Conservation (phyloP, 2,329 filamentous ascomycete genomes). For the Phaeosphaeriaceae sp. region DNA sequence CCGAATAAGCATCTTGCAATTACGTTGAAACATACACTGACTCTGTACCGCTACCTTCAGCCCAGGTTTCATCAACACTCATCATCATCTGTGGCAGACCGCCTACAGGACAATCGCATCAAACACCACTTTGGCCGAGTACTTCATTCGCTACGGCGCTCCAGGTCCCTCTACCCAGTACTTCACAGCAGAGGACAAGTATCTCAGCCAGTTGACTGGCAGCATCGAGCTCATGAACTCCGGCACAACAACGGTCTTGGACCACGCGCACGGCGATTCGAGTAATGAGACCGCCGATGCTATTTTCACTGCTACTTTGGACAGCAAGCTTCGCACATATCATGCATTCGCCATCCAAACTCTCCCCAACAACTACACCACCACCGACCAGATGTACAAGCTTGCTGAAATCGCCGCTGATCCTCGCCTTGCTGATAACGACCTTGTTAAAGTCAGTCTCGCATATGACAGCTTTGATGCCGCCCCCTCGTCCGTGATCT, state of each 20-base stretch:
- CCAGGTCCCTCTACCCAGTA: conserved; percentile 2
- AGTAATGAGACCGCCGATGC: conserved; percentile 52
- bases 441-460: conserved; percentile 15
- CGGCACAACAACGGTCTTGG: conserved; percentile 61
- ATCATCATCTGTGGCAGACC: conserved; percentile 60
- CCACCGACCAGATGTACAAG: conserved; percentile 24
- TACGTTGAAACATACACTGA: too few species aligned
- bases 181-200: conserved; percentile 29
- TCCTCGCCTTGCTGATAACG: conserved; percentile 1
- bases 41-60: too few species aligned
- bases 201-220: conserved; percentile 42
- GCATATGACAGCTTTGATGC: conserved; percentile 15
- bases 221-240: conserved; percentile 59
- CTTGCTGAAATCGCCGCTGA: not conserved
- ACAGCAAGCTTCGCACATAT: conserved; percentile 56
- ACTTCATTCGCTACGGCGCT: conserved; percentile 21
- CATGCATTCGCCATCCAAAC: conserved; percentile 55
- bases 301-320: conserved; percentile 56
- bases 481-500: not conserved
- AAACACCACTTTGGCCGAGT: conserved; percentile 52
- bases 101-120: conserved; percentile 61
- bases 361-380: not conserved
- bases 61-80: conserved; percentile 65
- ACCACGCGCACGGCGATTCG: conserved; percentile 47
- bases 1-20: too few species aligned